Percentiles rank a stretch among this genome's conserved stretches.
Conservation (phyloP, 306 rosid species). For the Mimosa pudica region DNA sequence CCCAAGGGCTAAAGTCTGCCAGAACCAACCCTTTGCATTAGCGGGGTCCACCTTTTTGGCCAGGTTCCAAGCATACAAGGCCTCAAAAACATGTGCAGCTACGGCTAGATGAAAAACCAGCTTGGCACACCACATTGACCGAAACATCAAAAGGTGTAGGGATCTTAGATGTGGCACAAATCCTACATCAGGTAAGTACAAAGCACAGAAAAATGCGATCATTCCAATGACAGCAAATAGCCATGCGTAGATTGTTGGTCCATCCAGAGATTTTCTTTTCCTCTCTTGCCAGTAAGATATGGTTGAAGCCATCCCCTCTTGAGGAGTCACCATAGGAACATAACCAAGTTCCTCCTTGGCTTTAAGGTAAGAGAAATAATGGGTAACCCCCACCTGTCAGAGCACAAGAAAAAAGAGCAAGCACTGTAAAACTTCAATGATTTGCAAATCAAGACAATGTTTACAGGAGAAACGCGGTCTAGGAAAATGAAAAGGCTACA, state of each 20-base stretch:
- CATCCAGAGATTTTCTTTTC: constrained; percentile 66
- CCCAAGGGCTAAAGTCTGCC: constrained; percentile 81
- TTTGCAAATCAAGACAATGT: constrained; percentile 9
- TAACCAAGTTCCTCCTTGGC: constrained; percentile 92
- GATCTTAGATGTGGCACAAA: constrained; percentile 60
- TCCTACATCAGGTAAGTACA: constrained; percentile 71
- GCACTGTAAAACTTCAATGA: not conserved
- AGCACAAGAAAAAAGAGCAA: constrained; percentile 22
- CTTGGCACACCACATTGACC: constrained; percentile 60
- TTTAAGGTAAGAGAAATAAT: constrained; percentile 82
- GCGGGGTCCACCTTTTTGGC: constrained; percentile 79
- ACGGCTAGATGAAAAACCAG: constrained; percentile 48
- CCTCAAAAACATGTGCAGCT: constrained; percentile 59
- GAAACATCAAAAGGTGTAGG: constrained; percentile 54
- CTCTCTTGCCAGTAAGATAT: constrained; percentile 84
- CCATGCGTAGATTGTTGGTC: constrained; percentile 79
- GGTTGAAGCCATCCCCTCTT: constrained; percentile 87
- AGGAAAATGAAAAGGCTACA: not conserved
- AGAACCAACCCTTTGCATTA: constrained; percentile 81
- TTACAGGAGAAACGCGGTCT: constrained; percentile 24
- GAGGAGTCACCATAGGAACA: constrained; percentile 66
- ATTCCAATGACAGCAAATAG: constrained; percentile 66
- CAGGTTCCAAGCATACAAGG: constrained; percentile 68
- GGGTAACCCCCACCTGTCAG: constrained; percentile 84
- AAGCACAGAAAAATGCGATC: constrained; percentile 63